Evolutionary conservation across 2,329 filamentous ascomycete genomes (phyloP), one percentile per base, ranked within the genome.

Genomic region (Penicillium sumatraense): DNA sequence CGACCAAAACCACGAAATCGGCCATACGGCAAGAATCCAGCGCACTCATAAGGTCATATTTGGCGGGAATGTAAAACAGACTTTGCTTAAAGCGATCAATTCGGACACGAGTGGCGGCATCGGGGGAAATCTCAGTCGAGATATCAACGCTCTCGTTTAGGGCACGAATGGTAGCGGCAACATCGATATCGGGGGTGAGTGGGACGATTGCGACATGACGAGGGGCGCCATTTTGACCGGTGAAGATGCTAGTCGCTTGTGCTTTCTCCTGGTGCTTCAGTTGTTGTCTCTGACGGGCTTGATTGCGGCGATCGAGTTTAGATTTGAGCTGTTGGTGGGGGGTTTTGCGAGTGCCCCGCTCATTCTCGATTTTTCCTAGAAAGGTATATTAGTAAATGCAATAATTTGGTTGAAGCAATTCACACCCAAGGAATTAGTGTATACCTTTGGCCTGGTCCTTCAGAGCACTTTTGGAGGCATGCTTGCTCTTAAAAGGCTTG

Each of bases 311-410:
- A 76, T 96, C 92, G 73, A 99, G 85, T 78, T 98, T 99, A 56
- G 92, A 96, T 90, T 97, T 93, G 78, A 97, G 86, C 78, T 96
- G 91, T 74, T 99, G 95, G 74, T 96, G 91, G 52, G 91, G 91
- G 14, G 93, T 96, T 75, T 91, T 96, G 69, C 93, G 87, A 66
- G 82, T 81, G 58, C 88, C 88, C 67, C 83, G 86, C 70, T 96
- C 90, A 68, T 82, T 71, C 66, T 87, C 88, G 47, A 93, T 83
- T 75, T 95, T 95, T 71, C 93, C 91, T 95, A 59, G 33, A 54
- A 42, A 21, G 9, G 20, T 55, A 40, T 65, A 40, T 65, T 38
- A 62, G 52, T 65, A 13, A 16, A 55, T 31, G 9, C 33, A 52
- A 29, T 47, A n/a, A n/a, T 35, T 14, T 18, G 16, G 14, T 14